Evolutionary conservation across 257 asterid species (phyloP).

Genomic region (Ilex aquifolium): DNA sequence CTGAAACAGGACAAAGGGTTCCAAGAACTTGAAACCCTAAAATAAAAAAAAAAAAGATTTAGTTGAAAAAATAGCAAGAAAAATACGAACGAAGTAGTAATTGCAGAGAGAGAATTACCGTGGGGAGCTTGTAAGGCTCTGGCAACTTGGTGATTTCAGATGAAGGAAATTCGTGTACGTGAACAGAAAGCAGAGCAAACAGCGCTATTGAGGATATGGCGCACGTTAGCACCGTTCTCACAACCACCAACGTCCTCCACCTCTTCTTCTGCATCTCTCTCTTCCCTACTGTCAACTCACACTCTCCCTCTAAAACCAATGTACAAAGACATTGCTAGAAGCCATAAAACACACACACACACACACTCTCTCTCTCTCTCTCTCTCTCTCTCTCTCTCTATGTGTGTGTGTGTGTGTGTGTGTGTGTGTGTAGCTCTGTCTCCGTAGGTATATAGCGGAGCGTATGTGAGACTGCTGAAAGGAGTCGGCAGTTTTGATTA

Average conservation of each 20-base stretch:
- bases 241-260: slow-evolving; percentile 53
- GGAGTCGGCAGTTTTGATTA: too few species aligned
- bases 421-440: too few species aligned
- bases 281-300: neutral
- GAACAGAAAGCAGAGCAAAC: slow-evolving; percentile 48
- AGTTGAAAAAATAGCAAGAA: neutral
- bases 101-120: slow-evolving; percentile 21
- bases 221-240: slow-evolving; percentile 52
- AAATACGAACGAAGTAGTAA: neutral
- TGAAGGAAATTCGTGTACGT: slow-evolving; percentile 34
- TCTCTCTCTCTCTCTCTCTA: too few species aligned
- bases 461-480: too few species aligned
- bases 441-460: too few species aligned
- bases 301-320: neutral
- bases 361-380: too few species aligned
- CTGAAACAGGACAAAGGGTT: slow-evolving; percentile 8
- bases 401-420: too few species aligned
- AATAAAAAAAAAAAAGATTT: neutral
- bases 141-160: slow-evolving; percentile 47
- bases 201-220: slow-evolving; percentile 53
- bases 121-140: slow-evolving; percentile 36
- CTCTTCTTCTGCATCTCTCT: slow-evolving; percentile 47
- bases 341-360: too few species aligned
- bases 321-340: too few species aligned
- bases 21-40: neutral